Evolutionary conservation across 2,329 filamentous ascomycete genomes (phyloP), one percentile per base, ranked within the genome.

Genomic region (Calonectria hongkongensis): DNA sequence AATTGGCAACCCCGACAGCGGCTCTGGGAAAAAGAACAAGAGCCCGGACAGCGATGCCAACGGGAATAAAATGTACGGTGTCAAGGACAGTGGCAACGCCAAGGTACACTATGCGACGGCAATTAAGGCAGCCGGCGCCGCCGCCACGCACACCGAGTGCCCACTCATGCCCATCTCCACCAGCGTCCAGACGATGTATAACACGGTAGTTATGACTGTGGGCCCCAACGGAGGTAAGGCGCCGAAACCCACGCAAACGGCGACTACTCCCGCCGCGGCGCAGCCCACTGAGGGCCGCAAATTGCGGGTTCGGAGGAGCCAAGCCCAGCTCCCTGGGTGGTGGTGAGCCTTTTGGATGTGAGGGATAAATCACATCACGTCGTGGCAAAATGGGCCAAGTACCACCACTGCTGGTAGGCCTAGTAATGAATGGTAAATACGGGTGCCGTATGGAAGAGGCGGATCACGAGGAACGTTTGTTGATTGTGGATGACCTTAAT

Each of bases 121-220:
- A 7, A 68, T 69, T 3, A 18, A 67, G 25, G 45, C n/a, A 25
- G 54, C 54, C 54, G 33, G 45, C 54, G 43, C 70, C 33, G 21
- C 41, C 33, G 21, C 41, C 28, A 48, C 75, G 4, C 76, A 71
- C 18, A 76, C 76, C 27, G 74, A 73, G 25, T 83, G 80, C 36
- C 72, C 79, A 36, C 68, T 72, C 3, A 74, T 70, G 63, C 70
- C 76, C 15, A 70, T 78, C 27, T 81, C 79, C 6, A 83, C 83
- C 30, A 82, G 79, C 50, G 79, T 83, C 28, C 73, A 79, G 13
- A 84, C 83, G 16, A 76, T 81, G 41, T 85, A 82, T 74, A 85
- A 84, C 76, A 85, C 83, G 1, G 76, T 85, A n/a, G 71, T 79
- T 18, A 78, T 82, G 69, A 84, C 83, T 7, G 76, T 83, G 36